A percentile compares a stretch with the other conserved stretches of the same genome.
Conservation (phyloP, 164 flowering plant genomes). For the Umbilicus rupestris region DNA sequence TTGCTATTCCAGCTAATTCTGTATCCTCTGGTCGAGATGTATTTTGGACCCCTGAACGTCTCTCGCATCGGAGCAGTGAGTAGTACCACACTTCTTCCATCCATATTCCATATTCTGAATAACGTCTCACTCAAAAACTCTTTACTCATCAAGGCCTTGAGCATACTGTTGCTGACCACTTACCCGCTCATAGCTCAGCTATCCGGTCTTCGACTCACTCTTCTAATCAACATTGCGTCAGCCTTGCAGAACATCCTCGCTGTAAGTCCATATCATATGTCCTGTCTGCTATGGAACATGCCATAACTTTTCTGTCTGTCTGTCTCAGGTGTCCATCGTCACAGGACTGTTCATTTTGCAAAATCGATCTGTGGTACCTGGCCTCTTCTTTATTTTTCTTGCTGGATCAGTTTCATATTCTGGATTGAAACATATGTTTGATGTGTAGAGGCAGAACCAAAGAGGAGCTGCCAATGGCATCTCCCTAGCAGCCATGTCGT, state of each 20-base stretch:
- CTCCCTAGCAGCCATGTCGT: conserved; percentile 44
- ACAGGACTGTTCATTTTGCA: conserved; percentile 56
- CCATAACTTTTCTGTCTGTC: too few relatives aligned
- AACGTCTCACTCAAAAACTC: not conserved
- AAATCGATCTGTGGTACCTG: conserved; percentile 49
- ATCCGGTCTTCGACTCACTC: conserved; percentile 35
- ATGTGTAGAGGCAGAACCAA: conserved; percentile 23
- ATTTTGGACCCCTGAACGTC: conserved; percentile 33
- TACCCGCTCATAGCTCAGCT: conserved; percentile 51
- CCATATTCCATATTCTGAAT: too few relatives aligned
- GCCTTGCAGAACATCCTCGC: conserved; percentile 46
- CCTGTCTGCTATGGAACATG: too few relatives aligned
- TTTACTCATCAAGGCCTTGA: conserved; percentile 25
- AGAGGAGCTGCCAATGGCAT: conserved; percentile 51
- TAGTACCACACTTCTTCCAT: too few relatives aligned
- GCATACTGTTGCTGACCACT: conserved; percentile 45
- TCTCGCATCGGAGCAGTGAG: conserved; percentile 52
- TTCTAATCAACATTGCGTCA: conserved; percentile 46
- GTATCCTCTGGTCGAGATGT: conserved; percentile 21
- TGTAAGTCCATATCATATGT: too few relatives aligned
- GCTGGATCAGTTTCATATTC: not conserved
- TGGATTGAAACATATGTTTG: not conserved
- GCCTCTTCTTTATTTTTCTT: not conserved
- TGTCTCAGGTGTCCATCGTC: conserved; percentile 29
- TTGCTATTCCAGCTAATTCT: conserved; percentile 4